Percentiles rank a stretch among this genome's conserved stretches.
Evolutionary conservation across 768 basidiomycete species (phyloP).

Genomic region (Leccinellum rugosiceps): DNA sequence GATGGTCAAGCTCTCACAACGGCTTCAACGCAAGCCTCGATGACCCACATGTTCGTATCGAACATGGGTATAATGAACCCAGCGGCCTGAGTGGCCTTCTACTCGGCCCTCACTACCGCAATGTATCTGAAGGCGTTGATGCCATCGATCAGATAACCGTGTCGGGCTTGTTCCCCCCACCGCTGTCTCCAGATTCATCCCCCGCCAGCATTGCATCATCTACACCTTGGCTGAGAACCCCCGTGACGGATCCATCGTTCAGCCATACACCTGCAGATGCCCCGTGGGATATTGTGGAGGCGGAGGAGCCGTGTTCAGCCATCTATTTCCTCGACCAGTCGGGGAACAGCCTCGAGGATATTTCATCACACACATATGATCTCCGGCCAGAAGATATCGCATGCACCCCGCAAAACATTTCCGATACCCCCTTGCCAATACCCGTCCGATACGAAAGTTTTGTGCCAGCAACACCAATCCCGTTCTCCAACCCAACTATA

Average conservation of each 20-base stretch:
- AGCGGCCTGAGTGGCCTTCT: conserved; percentile 13
- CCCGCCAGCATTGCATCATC: conserved; percentile 25
- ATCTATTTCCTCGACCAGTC: conserved; percentile 14
- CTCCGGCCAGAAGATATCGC: conserved; percentile 24
- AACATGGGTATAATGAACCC: not conserved
- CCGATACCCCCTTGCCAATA: not conserved
- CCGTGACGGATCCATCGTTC: not conserved
- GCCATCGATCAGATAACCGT: not conserved
- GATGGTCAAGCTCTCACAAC: conserved; percentile 7
- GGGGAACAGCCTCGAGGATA: conserved; percentile 13
- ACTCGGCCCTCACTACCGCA: not conserved
- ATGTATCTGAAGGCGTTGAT: not conserved
- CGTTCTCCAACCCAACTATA: not conserved
- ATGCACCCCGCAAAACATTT: conserved; percentile 1
- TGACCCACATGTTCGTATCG: not conserved
- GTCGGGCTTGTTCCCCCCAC: conserved; percentile 6
- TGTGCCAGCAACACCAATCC: not conserved
- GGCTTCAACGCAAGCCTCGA: conserved; percentile 1
- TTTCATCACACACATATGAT: not conserved
- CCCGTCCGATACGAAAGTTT: not conserved
- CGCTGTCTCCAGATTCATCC: conserved; percentile 26
- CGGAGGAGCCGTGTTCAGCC: not conserved
- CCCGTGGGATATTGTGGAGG: not conserved
- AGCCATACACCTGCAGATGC: not conserved
- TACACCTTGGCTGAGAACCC: conserved; percentile 19